These are phyloP conservation scores for Zygosaccharomyces gambellarensis DNA, from an alignment of 805 yeast species.

Conservation along the genomic window DNA sequence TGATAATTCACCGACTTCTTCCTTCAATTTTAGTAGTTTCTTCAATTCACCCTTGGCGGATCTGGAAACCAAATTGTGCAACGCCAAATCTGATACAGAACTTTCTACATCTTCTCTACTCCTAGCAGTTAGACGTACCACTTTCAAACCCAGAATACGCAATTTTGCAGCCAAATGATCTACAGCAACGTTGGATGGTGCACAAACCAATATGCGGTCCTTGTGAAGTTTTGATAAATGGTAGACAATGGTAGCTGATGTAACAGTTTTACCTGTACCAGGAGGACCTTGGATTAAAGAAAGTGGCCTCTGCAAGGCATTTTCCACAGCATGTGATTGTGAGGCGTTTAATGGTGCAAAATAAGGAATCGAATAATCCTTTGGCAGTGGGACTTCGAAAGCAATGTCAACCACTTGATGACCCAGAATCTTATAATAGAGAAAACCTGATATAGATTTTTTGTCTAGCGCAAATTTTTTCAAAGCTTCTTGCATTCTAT, in stretches of 20 bases:
- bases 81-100: constrained; percentile 50
- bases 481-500: constrained; percentile 79
- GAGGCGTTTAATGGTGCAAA: constrained; percentile 69
- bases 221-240: constrained; percentile 61
- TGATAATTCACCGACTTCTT: constrained; percentile 66
- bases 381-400: constrained; percentile 59
- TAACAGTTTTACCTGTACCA: constrained; percentile 93
- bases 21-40: constrained; percentile 53
- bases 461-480: constrained; percentile 63
- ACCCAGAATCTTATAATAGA: constrained; percentile 77
- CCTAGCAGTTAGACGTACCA: constrained; percentile 71
- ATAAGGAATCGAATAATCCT: constrained; percentile 57
- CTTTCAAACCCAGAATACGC: constrained; percentile 64
- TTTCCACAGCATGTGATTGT: constrained; percentile 70
- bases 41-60: constrained; percentile 52
- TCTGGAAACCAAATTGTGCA: constrained; percentile 48
- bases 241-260: constrained; percentile 82
- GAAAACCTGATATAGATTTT: constrained; percentile 63
- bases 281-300: constrained; percentile 94
- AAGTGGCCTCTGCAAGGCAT: constrained; percentile 65
- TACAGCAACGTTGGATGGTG: constrained; percentile 93
- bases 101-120: constrained; percentile 77
- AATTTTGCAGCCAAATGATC: constrained; percentile 81
- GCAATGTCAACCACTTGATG: constrained; percentile 64
- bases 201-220: constrained; percentile 76